Evolutionary conservation across 169 alveolate species (phyloP).

Genomic region (Miamiensis avidus): DNA sequence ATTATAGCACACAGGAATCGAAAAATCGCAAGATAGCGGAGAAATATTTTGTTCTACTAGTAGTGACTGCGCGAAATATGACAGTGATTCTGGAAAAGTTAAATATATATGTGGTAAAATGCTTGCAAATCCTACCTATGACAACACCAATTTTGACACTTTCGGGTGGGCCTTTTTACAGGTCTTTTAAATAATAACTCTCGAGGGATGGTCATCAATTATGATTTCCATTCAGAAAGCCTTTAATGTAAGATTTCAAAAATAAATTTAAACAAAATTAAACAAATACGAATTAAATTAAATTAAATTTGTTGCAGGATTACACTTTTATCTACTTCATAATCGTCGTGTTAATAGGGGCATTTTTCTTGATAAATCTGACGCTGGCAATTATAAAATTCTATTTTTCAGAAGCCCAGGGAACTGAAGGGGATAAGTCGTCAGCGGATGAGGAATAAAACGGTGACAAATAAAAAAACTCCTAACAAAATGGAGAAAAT

Average conservation of each 20-base stretch:
- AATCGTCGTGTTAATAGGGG: conserved; percentile 47
- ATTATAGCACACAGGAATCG: not conserved
- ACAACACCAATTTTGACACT: conserved; percentile 55
- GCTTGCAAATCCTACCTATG: conserved; percentile 50
- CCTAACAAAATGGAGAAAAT: not conserved
- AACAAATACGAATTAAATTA: conserved; percentile 43
- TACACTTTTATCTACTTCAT: conserved; percentile 55
- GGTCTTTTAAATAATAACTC: conserved; percentile 57
- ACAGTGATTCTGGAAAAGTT: conserved; percentile 22
- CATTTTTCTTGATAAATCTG: conserved; percentile 58
- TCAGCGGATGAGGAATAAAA: not conserved
- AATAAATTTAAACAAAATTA: not conserved
- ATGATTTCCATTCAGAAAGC: conserved; percentile 49
- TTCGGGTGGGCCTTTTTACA: conserved; percentile 54
- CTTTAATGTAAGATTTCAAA: conserved; percentile 25
- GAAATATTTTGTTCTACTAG: conserved; percentile 51
- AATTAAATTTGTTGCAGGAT: not conserved
- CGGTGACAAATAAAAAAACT: not conserved
- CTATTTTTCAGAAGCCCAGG: conserved; percentile 54
- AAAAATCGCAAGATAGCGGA: conserved; percentile 11
- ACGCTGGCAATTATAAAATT: conserved; percentile 64
- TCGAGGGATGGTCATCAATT: conserved; percentile 69
- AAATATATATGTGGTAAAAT: conserved; percentile 56
- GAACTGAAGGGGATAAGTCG: not conserved
- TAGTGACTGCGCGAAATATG: conserved; percentile 52